Base-by-base conservation (phyloP, 2,329 filamentous ascomycete species). In the Xylaria sp. region DNA sequence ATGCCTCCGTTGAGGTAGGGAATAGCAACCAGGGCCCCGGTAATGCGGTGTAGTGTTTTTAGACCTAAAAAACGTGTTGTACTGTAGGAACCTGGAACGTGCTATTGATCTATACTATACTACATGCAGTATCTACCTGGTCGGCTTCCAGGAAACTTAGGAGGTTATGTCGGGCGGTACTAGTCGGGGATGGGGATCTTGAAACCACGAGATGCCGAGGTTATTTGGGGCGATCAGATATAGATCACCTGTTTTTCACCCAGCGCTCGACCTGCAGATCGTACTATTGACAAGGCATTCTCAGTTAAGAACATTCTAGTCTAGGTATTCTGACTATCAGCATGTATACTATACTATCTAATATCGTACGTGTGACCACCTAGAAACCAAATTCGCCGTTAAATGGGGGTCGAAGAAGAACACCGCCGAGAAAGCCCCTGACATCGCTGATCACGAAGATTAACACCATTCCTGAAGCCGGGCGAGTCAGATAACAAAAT, bases 401-500 rank as follows among this genome's bases (percentile, higher is more conserved):
- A 43, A 35, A 51, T 33, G 38, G 37, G 43, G 23, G 29, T n/a
- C 23, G 13, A 49, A 40, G 37, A 55, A 51, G 46, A n/a, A 53
- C 25, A 57, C 57, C 44, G 58, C 48, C 56, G 49, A 52, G 54
- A 49, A 48, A 43, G 8, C 13, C 38, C 40, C 43, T 44, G 47
- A 17, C 31, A 55, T 64, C 62, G 58, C 62, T 58, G 58, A 61
- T 61, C 58, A 57, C 56, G 21, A 60, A 63, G 53, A 51, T 29
- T 56, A 46, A 51, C 51, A 49, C 41, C 35, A 48, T 49, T 59
- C 51, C 44, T 51, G 38, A 44, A 41, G 49, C 49, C 46, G 48
- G n/a, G 44, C 35, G 13, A 35, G 35, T 17, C 11, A 11, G 29
- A 33, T 33, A 33, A 33, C 29, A 11, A 11, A 33, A 6, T 33